These are phyloP conservation scores for Pyrenula aspistea DNA, from an alignment of 495 filamentous ascomycete genomes.

Conservation along the genomic window DNA sequence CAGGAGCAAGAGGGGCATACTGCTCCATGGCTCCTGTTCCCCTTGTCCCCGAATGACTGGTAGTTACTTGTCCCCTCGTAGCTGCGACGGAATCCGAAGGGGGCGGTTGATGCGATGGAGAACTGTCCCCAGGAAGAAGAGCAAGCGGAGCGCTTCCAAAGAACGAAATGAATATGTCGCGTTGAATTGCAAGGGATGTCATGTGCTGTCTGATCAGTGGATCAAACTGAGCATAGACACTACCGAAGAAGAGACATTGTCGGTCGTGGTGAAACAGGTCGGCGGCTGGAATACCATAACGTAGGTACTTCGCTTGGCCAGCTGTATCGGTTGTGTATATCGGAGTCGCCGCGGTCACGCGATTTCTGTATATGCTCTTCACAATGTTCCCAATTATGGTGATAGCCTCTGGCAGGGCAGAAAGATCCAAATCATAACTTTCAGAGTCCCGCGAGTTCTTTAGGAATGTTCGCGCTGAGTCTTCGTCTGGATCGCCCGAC, in stretches of 20 bases:
- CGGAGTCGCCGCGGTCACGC: not conserved
- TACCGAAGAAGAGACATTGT: not conserved
- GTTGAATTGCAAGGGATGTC: not conserved
- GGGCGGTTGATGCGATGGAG: not conserved
- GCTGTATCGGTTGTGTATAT: not conserved
- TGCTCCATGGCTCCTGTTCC: not conserved
- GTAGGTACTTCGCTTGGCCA: not conserved
- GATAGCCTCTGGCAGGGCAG: not conserved
- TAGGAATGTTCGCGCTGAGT: not conserved
- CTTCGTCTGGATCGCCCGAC: not conserved
- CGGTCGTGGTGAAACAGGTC: not conserved
- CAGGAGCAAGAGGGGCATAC: not conserved
- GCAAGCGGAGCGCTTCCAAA: not conserved
- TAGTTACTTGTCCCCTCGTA: no score
- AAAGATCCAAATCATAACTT: not conserved
- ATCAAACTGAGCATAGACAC: not conserved
- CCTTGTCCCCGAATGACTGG: not conserved
- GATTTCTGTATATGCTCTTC: not conserved
- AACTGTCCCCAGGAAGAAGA: not conserved
- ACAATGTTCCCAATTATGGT: not conserved
- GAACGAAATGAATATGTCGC: not conserved
- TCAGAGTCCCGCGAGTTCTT: not conserved
- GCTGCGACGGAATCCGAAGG: no score
- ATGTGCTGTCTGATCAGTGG: not conserved
- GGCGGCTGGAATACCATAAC: not conserved